phyloP scores from a whole-genome alignment of 2,329 filamentous ascomycete genomes.

The Ceratocystis huliohia region DNA sequence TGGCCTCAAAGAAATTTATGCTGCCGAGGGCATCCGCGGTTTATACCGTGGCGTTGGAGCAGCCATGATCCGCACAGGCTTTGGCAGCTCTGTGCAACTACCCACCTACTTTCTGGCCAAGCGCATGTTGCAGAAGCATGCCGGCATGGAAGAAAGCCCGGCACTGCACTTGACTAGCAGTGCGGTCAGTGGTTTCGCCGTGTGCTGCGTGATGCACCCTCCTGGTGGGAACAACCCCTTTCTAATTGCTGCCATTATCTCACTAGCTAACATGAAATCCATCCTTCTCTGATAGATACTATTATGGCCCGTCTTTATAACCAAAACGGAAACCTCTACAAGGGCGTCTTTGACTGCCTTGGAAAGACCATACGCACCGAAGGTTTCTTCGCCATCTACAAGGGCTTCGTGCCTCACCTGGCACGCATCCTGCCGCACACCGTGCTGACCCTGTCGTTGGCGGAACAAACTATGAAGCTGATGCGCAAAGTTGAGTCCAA shows the following conservation, averaged over 20 bases:
- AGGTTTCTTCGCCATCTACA: constrained; percentile 86
- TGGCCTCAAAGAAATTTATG: constrained; percentile 68
- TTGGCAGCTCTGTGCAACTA: constrained; percentile 88
- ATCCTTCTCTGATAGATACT: constrained; percentile 46
- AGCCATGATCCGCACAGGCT: constrained; percentile 91
- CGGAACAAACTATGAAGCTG: constrained; percentile 93
- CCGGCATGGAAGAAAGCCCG: constrained; percentile 82
- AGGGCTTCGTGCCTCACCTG: constrained; percentile 90
- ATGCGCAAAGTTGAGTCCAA: constrained; percentile 62
- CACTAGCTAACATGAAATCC: background rate
- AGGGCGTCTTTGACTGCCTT: constrained; percentile 81
- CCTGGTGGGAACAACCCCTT: constrained; percentile 47
- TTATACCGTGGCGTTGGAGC: constrained; percentile 84
- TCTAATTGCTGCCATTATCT: background rate
- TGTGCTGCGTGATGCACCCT: constrained; percentile 96
- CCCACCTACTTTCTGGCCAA: constrained; percentile 99
- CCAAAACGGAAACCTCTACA: constrained; percentile 95
- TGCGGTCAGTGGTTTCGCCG: constrained; percentile 82
- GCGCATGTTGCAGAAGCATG: constrained; percentile 63
- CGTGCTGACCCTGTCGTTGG: constrained; percentile 80
- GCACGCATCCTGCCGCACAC: constrained; percentile 92
- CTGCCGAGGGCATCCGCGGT: constrained; percentile 61
- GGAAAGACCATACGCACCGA: constrained; percentile 84
- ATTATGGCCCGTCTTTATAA: constrained; percentile 99
- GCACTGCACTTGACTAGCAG: constrained; percentile 81